Evolutionary conservation across 306 rosid species (phyloP).

Genomic region (Malus sylvestris): DNA sequence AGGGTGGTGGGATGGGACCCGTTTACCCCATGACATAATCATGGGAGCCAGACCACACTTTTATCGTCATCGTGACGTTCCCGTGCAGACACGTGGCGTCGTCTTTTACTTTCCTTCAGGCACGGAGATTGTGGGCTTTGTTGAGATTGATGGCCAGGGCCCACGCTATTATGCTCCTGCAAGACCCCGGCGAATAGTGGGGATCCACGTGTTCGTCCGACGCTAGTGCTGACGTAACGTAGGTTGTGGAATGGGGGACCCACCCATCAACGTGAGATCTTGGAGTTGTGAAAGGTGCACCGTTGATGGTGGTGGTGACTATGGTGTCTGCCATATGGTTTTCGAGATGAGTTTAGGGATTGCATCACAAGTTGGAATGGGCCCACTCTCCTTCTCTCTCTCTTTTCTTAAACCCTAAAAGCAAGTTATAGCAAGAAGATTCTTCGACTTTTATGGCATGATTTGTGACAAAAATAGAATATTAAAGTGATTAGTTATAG

Average conservation of each 20-base stretch:
- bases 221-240: background rate
- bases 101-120: conserved; percentile 37
- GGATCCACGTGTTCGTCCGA: conserved; percentile 27
- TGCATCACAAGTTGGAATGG: conserved; percentile 37
- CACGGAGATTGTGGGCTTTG: conserved; percentile 35
- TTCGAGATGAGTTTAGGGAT: conserved; percentile 22
- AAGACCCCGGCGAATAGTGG: background rate
- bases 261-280: conserved; percentile 8
- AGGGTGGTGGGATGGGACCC: conserved; percentile 12
- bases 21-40: conserved; percentile 44
- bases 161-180: conserved; percentile 15
- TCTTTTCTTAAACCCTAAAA: background rate
- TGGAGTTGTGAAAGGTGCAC: conserved; percentile 28
- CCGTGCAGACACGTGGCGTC: conserved; percentile 50
- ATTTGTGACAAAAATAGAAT: background rate
- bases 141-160: background rate
- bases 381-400: background rate
- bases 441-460: background rate
- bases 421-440: background rate
- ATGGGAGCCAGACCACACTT: conserved; percentile 28
- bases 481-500: background rate
- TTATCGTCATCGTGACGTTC: conserved; percentile 43
- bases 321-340: conserved; percentile 70
- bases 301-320: conserved; percentile 83
- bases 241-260: conserved; percentile 30